phyloP scores from a whole-genome alignment of 2,329 filamentous ascomycete species.

The Cladosporium phlei region DNA sequence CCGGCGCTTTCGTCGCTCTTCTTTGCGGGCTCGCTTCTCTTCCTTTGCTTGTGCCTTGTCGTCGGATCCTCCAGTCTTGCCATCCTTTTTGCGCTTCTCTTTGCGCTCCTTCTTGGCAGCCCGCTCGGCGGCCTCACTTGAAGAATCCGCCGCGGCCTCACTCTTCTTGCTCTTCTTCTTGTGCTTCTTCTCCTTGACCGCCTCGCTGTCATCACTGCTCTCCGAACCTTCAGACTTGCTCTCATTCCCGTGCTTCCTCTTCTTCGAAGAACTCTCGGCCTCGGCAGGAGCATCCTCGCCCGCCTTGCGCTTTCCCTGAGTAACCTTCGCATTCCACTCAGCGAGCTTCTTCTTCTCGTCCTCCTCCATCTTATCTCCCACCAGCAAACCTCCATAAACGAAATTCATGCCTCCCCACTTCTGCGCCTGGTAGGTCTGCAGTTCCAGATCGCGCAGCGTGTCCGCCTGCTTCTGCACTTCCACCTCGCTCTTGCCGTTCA shows the following conservation, averaged over 20 bases:
- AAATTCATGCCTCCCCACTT: constrained; percentile 81
- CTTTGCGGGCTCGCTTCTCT: constrained; percentile 44
- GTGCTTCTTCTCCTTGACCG: constrained; percentile 19
- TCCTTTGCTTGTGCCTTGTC: constrained; percentile 36
- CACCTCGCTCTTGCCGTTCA: constrained; percentile 83
- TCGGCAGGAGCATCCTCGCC: constrained; percentile 10
- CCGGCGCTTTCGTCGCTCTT: constrained; percentile 46
- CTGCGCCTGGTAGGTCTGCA: constrained; percentile 67
- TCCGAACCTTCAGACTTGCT: constrained; percentile 19
- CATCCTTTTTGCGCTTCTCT: constrained; percentile 18
- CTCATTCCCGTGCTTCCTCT: constrained; percentile 18
- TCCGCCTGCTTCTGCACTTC: constrained; percentile 66
- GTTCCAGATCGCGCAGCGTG: constrained; percentile 22
- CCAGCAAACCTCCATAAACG: constrained; percentile 73
- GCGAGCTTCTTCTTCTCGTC: constrained; percentile 5
- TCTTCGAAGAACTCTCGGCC: constrained; percentile 14
- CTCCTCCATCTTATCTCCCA: constrained; percentile 53
- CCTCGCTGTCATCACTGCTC: constrained; percentile 15
- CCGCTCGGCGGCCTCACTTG: constrained; percentile 36
- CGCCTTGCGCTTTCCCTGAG: constrained; percentile 14
- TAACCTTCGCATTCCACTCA: background rate
- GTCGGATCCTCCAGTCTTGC: constrained; percentile 22
- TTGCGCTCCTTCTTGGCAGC: constrained; percentile 30
- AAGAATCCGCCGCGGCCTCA: background rate
- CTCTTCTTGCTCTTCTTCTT: constrained; percentile 16